phyloP scores from a whole-genome alignment of 1,139 yeast species.

The Sugiyamaella paludigena region DNA sequence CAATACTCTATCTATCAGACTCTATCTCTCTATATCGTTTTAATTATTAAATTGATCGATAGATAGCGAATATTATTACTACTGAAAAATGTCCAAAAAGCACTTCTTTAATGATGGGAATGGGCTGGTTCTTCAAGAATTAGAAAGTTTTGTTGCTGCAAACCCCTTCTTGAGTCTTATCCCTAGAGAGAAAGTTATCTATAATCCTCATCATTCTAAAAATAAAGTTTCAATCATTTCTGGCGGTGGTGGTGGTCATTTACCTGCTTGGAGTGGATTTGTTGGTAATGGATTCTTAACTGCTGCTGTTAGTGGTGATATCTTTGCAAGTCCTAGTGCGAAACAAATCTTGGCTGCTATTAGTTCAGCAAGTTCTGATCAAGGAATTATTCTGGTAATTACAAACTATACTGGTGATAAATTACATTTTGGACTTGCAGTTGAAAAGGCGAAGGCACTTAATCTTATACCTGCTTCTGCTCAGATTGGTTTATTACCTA shows the following conservation, averaged over 20 bases:
- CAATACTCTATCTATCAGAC: too few species aligned
- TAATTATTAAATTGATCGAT: too few species aligned
- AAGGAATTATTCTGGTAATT: slow-evolving; percentile 37
- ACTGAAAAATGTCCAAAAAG: slow-evolving; percentile 14
- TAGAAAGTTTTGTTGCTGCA: slow-evolving; percentile 12
- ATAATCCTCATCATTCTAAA: slow-evolving; percentile 14
- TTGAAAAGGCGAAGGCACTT: slow-evolving; percentile 23
- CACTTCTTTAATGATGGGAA: slow-evolving; percentile 19
- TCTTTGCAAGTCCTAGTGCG: slow-evolving; percentile 90
- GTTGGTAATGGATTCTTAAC: slow-evolving; percentile 77
- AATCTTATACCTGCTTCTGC: slow-evolving; percentile 14
- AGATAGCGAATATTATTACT: neutral
- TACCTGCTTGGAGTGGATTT: slow-evolving; percentile 86
- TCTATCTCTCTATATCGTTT: neutral
- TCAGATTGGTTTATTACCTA: slow-evolving; percentile 12
- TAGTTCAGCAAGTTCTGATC: slow-evolving; percentile 44
- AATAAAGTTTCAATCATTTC: slow-evolving; percentile 56
- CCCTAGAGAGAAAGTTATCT: slow-evolving; percentile 15
- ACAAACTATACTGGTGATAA: slow-evolving; percentile 59
- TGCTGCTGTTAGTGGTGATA: slow-evolving; percentile 82
- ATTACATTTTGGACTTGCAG: slow-evolving; percentile 51
- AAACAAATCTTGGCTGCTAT: slow-evolving; percentile 75
- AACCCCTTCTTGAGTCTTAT: slow-evolving; percentile 13
- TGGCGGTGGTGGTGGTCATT: slow-evolving; percentile 95
- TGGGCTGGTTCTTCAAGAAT: slow-evolving; percentile 18